A percentile compares a stretch with the other conserved stretches of the same genome.
phyloP scores from a whole-genome alignment of 202 grass and related monocot genomes.

The Panicum virgatum region DNA sequence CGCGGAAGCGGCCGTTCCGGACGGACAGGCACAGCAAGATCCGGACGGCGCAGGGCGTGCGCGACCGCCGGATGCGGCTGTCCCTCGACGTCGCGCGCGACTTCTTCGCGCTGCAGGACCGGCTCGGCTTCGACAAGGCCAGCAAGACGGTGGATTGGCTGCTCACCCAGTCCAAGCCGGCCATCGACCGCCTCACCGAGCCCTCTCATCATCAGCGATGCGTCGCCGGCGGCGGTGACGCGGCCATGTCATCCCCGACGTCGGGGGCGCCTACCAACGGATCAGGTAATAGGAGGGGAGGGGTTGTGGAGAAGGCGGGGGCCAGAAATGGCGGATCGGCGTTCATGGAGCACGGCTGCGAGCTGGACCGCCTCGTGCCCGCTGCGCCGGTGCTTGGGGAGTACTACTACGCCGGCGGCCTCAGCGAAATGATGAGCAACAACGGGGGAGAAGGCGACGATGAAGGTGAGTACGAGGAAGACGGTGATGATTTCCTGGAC shows the following conservation, averaged over 20 bases:
- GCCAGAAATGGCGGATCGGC: constrained; percentile 39
- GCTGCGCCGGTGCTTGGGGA: constrained; percentile 29
- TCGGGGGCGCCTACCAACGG: background rate
- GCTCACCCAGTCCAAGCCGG: constrained; percentile 77
- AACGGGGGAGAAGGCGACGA: constrained; percentile 44
- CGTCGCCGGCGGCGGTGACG: background rate
- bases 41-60: constrained; percentile 74
- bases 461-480: constrained; percentile 54
- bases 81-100: constrained; percentile 77
- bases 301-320: constrained; percentile 37
- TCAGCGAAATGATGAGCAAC: constrained; percentile 49
- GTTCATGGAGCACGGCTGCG: constrained; percentile 35
- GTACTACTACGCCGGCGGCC: constrained; percentile 48
- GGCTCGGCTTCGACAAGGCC: constrained; percentile 86
- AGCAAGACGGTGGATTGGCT: constrained; percentile 97
- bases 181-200: constrained; percentile 60
- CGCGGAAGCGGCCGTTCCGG: constrained; percentile 56
- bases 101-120: constrained; percentile 87
- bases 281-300: constrained; percentile 34
- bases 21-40: constrained; percentile 97
- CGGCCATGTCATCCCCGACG: constrained; percentile 19
- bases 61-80: constrained; percentile 82
- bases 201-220: background rate
- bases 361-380: constrained; percentile 27
- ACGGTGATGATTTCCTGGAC: constrained; percentile 63